phyloP scores from a whole-genome alignment of 2,329 filamentous ascomycete species.

The Pseudodiploospora longispora region DNA sequence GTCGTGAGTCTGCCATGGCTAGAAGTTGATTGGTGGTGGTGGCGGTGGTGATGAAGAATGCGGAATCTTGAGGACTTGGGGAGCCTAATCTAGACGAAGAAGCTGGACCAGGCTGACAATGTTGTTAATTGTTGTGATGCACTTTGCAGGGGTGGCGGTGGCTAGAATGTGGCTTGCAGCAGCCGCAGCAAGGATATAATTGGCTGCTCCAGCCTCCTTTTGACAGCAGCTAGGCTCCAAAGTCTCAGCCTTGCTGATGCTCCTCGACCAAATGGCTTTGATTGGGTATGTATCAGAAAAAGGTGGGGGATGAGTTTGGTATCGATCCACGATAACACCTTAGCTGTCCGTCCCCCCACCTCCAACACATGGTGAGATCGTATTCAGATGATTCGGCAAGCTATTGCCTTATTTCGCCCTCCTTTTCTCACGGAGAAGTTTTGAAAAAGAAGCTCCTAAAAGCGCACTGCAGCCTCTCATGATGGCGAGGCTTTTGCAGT shows the following conservation, averaged over 20 bases:
- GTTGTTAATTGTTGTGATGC: not conserved
- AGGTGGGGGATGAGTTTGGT: not conserved
- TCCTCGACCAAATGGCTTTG: too few relatives aligned
- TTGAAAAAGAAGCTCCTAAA: not conserved
- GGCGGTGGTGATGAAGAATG: not conserved
- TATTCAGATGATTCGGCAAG: not conserved
- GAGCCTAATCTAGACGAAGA: not conserved
- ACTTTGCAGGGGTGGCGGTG: slow-evolving; percentile 1
- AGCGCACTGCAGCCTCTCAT: slow-evolving; percentile 4
- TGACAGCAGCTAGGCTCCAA: not conserved
- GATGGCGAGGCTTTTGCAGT: slow-evolving; percentile 26
- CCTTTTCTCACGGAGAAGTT: not conserved
- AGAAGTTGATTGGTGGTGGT: not conserved
- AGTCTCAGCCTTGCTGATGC: slow-evolving; percentile 8
- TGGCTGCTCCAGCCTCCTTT: not conserved
- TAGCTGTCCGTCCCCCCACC: not conserved
- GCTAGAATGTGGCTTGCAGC: slow-evolving; percentile 1
- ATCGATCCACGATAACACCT: too few relatives aligned
- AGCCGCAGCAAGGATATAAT: not conserved
- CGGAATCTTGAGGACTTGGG: not conserved
- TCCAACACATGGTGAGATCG: slow-evolving; percentile 6
- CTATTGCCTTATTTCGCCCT: not conserved
- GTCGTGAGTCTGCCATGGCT: slow-evolving; percentile 26
- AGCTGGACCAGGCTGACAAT: too few relatives aligned
- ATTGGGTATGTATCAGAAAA: too few relatives aligned